Conservation (phyloP, 2,329 filamentous ascomycete genomes). For the Zymoseptoria brevis region DNA sequence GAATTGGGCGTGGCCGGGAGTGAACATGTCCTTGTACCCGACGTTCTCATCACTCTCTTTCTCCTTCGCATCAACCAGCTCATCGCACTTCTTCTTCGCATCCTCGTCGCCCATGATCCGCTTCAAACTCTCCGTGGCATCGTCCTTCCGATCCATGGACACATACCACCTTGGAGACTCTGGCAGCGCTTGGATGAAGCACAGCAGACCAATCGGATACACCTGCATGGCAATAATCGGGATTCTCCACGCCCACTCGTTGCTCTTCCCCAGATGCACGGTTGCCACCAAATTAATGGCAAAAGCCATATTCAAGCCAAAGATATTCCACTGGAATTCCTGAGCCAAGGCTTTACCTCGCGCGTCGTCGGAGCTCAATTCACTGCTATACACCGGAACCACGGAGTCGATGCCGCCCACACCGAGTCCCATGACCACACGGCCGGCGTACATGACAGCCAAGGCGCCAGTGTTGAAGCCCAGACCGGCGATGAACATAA, state of each 20-base stretch:
- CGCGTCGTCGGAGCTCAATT: constrained; percentile 49
- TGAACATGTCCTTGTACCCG: constrained; percentile 51
- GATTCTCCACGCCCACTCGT: constrained; percentile 54
- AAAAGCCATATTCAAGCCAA: constrained; percentile 54
- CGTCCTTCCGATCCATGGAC: constrained; percentile 42
- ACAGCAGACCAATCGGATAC: constrained; percentile 48
- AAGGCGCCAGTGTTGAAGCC: constrained; percentile 36
- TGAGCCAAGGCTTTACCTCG: constrained; percentile 53
- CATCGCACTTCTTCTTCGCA: constrained; percentile 42
- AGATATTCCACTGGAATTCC: constrained; percentile 58
- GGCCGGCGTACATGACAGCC: constrained; percentile 43
- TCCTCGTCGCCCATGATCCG: constrained; percentile 45
- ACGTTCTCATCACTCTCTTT: constrained; percentile 40
- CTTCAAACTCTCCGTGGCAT: constrained; percentile 43
- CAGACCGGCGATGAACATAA: constrained; percentile 54
- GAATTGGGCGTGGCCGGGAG: constrained; percentile 47
- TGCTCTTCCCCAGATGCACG: constrained; percentile 45
- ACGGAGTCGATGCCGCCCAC: constrained; percentile 55
- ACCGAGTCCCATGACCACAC: constrained; percentile 49
- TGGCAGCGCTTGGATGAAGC: constrained; percentile 46
- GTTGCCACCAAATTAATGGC: constrained; percentile 51
- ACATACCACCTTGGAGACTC: constrained; percentile 54
- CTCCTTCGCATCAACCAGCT: constrained; percentile 44
- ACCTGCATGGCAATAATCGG: constrained; percentile 56
- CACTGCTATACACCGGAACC: constrained; percentile 53